Base-by-base conservation (phyloP, 768 basidiomycete species). In the Psilocybe cyanescens region DNA sequence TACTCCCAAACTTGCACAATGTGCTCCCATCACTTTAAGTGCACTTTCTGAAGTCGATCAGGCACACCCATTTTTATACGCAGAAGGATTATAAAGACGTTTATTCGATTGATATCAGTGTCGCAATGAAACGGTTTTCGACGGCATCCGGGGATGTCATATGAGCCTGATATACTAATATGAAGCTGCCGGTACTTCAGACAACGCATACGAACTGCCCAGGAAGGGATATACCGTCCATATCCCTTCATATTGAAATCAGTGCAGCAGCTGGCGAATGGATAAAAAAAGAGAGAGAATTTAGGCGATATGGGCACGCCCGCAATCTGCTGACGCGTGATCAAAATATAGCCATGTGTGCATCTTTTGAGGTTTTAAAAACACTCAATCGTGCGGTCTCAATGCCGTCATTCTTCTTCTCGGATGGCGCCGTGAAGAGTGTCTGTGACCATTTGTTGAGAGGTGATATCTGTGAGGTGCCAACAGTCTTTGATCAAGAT, bases 341-440 rank as follows among this genome's bases (percentile, higher is more conserved):
- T 60, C 58, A 56, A 56, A 44, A 48, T 49, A 49, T 46, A 41
- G 54, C 68, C 65, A 71, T 71, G 70, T 69, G 68, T 62, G 63
- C 51, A 31, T 55, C 47, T 29, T 59, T 19, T 44, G 58, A 51
- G 29, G 31, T 39, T 44, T n/a, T 33, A 48, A 35, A 53, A 53
- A 60, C 44, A 52, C 55, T 56, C 47, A 55, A 55, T 61, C 54
- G 51, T 52, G 64, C 59, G 62, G 59, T 57, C 63, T 59, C 61
- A 62, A 70, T 71, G 70, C 67, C 70, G 71, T 70, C 68, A 71
- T 57, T 52, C 57, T 30, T 50, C 59, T 67, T 68, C 65, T 70
- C 68, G 70, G 68, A 47, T 67, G 68, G 57, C 60, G 63, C 71
- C 69, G 69, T 62, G 61, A 52, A 37, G 12, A 9, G 11, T 28